phyloP scores from a whole-genome alignment of 2,329 filamentous ascomycete species.

The Fusarium nanum region DNA sequence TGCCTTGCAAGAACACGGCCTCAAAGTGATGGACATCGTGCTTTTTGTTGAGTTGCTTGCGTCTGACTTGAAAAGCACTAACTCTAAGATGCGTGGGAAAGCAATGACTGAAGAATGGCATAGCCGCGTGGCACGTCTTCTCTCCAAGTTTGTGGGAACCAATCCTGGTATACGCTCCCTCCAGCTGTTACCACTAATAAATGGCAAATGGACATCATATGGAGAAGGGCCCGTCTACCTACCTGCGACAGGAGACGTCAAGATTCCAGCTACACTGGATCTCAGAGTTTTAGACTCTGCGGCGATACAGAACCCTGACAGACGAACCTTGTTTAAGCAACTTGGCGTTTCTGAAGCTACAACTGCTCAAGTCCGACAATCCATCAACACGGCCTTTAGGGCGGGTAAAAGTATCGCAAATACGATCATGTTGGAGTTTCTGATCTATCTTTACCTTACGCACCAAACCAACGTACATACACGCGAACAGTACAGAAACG shows the following conservation, averaged over 20 bases:
- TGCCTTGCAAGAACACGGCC: conserved; percentile 8
- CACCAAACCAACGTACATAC: no score
- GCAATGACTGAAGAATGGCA: conserved; percentile 27
- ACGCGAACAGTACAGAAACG: fast-evolving
- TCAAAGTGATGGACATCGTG: fast-evolving
- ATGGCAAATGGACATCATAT: neutral
- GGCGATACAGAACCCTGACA: neutral
- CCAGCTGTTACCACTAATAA: conserved; percentile 3
- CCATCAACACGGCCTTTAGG: neutral
- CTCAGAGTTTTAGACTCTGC: neutral
- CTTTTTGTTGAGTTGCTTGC: neutral
- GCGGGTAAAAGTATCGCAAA: no score
- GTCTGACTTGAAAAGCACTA: neutral
- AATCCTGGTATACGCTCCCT: no score
- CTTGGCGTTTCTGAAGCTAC: conserved; percentile 21
- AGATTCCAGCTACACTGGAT: conserved; percentile 3
- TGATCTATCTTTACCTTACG: conserved; percentile 20
- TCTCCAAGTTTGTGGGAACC: no score
- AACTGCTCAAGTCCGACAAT: neutral
- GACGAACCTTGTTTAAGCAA: neutral
- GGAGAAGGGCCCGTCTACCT: conserved; percentile 2
- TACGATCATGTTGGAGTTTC: no score
- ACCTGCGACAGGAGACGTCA: neutral
- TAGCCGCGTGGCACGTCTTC: neutral
- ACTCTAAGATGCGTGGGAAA: conserved; percentile 6